A percentile compares a stretch with the other conserved stretches of the same genome.
Conservation (phyloP, 164 flowering plant genomes). For the Piper betle region DNA sequence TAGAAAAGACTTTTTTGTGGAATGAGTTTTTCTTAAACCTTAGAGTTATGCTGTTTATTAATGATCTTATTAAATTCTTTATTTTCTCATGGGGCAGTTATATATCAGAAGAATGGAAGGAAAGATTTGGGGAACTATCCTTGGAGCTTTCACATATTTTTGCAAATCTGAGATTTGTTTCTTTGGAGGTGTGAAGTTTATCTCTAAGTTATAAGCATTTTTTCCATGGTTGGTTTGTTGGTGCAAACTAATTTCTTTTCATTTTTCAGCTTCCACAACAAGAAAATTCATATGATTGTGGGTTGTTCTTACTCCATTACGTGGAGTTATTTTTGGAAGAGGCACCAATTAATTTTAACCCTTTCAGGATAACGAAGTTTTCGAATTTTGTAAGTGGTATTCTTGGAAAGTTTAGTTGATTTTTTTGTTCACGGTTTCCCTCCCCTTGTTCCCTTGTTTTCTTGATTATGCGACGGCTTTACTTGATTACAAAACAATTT, state of each 20-base stretch:
- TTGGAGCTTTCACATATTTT: conserved; percentile 53
- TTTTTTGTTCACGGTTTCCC: not conserved
- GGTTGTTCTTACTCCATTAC: conserved; percentile 94
- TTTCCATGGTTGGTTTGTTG: not conserved
- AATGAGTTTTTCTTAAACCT: not conserved
- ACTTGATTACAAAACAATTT: not conserved
- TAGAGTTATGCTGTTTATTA: too few species aligned
- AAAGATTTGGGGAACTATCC: conserved; percentile 43
- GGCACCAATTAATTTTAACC: conserved; percentile 57
- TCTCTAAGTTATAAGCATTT: not conserved
- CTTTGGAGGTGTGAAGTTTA: conserved; percentile 55
- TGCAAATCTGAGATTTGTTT: conserved; percentile 53
- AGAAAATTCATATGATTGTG: conserved; percentile 88
- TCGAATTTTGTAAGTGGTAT: conserved; percentile 61
- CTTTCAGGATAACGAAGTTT: conserved; percentile 43
- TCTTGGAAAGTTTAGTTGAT: not conserved
- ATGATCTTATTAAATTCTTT: not conserved
- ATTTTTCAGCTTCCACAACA: conserved; percentile 78
- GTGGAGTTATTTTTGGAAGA: conserved; percentile 72
- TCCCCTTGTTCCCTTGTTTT: not conserved
- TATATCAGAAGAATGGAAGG: conserved; percentile 94
- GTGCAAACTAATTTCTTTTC: not conserved
- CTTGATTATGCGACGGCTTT: not conserved
- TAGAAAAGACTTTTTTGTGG: not conserved
- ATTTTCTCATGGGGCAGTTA: conserved; percentile 35